Conservation (phyloP, 116 monocot species). For the Zostera marina region DNA sequence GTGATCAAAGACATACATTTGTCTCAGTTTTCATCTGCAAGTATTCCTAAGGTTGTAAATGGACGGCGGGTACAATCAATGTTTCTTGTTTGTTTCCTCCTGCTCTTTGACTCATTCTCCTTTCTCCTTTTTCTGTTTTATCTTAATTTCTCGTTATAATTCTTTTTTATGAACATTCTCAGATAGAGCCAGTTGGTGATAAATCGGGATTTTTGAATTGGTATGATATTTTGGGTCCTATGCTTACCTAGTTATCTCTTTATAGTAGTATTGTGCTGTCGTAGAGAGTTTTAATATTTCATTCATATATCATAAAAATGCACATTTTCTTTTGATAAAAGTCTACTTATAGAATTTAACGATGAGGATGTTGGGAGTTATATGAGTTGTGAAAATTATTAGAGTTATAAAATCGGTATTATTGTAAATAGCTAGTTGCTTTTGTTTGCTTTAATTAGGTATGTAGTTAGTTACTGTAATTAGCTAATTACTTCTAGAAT, state of each 20-base stretch:
- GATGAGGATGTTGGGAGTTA: no score
- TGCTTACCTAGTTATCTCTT: neutral
- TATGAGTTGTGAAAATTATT: no score
- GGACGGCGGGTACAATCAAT: conserved; percentile 1
- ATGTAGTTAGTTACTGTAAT: no score
- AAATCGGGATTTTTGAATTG: neutral
- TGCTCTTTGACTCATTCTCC: no score
- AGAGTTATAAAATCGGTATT: no score
- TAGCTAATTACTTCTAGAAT: no score
- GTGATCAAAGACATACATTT: conserved; percentile 20
- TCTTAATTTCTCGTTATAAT: neutral
- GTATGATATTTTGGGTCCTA: conserved; percentile 3
- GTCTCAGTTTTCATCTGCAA: conserved; percentile 62
- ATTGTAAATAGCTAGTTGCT: no score
- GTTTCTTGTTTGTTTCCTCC: neutral
- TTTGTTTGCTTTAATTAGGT: no score
- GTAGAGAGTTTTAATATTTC: no score
- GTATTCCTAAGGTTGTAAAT: conserved; percentile 23
- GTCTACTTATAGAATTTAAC: neutral
- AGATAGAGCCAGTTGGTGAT: neutral
- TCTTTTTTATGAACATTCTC: neutral
- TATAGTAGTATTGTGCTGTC: neutral
- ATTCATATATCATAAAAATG: neutral
- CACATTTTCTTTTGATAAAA: neutral
- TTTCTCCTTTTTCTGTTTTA: neutral